Conservation (phyloP, 2,329 filamentous ascomycete genomes). For the Alternaria incomplexa region DNA sequence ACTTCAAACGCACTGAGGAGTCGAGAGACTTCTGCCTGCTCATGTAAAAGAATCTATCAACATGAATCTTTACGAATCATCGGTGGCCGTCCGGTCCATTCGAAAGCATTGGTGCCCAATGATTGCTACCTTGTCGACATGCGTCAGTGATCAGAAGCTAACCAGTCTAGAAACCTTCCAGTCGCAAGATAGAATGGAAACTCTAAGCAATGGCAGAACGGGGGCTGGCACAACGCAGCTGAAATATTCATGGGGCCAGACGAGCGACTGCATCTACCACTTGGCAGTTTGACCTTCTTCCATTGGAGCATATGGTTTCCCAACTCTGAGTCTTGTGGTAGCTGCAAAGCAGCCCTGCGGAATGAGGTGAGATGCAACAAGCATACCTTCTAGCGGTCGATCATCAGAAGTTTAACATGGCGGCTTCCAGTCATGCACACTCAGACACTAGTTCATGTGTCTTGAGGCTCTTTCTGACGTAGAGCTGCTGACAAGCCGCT, state of each 20-base stretch:
- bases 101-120: background rate
- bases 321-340: background rate
- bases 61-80: conserved; percentile 24
- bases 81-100: background rate
- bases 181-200: conserved; percentile 62
- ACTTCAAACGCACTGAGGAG: conserved; percentile 18
- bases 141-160: background rate
- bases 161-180: conserved; percentile 67
- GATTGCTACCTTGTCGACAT: background rate
- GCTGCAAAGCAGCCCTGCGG: background rate
- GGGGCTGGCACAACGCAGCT: conserved; percentile 51
- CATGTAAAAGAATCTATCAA: conserved; percentile 35
- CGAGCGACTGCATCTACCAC: background rate
- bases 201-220: conserved; percentile 96
- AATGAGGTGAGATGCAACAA: conserved; percentile 22
- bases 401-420: conserved; percentile 25
- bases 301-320: background rate
- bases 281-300: background rate
- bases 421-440: conserved; percentile 10
- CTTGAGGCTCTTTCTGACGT: conserved; percentile 10
- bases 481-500: conserved; percentile 8
- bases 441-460: background rate
- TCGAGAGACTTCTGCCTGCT: conserved; percentile 19
- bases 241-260: background rate
- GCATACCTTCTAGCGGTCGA: conserved; percentile 27